Percentiles rank a stretch among this genome's conserved stretches.
Conservation (phyloP, 1,284 basidiomycete species). For the Phellinidium pouzarii region DNA sequence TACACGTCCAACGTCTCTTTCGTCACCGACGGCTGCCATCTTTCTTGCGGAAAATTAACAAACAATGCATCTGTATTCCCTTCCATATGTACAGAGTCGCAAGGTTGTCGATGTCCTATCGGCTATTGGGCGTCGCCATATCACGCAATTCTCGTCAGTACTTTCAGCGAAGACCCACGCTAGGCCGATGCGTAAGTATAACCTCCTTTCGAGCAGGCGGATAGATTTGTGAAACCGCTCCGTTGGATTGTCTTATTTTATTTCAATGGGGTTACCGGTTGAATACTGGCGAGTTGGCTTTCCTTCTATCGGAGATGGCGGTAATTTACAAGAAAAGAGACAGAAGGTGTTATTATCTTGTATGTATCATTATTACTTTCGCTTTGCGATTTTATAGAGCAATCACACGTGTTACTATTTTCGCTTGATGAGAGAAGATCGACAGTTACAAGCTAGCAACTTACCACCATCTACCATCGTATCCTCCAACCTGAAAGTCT, state of each 20-base stretch:
- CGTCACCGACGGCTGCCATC: neutral
- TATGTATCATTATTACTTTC: neutral
- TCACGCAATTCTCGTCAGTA: neutral
- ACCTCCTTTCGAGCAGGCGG: constrained; percentile 6
- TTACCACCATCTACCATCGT: no score
- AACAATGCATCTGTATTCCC: no score
- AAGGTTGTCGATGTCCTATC: constrained; percentile 9
- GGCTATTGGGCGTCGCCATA: constrained; percentile 3
- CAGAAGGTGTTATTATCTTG: neutral
- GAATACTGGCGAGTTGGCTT: no score
- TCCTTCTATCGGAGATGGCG: no score
- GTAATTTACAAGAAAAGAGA: no score
- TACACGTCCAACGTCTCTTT: neutral
- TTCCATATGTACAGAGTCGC: neutral
- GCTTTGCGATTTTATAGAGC: neutral
- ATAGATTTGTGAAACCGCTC: constrained; percentile 6
- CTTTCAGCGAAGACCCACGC: neutral
- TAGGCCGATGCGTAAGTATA: constrained; percentile 9
- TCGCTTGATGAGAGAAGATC: no score
- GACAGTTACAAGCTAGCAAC: no score
- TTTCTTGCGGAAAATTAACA: neutral
- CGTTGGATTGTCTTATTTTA: neutral
- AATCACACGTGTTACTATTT: no score
- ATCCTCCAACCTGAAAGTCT: no score
- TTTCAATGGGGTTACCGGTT: no score